Base-by-base conservation (phyloP, 768 basidiomycete species). In the Lenzites betulinus region DNA sequence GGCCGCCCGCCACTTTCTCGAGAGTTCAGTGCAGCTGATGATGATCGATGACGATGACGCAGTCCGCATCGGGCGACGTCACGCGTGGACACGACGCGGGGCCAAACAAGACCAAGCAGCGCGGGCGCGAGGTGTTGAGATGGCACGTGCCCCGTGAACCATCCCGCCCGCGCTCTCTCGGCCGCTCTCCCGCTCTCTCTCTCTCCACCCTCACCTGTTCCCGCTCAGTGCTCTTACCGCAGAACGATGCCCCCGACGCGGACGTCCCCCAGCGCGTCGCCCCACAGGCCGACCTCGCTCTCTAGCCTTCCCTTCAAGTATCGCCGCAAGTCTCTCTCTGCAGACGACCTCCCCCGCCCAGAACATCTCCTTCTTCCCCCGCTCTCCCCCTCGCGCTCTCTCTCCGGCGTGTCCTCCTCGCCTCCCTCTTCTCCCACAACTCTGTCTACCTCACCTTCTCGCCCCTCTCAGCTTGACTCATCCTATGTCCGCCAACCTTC, bases 71-170 rank as follows among this genome's bases (percentile, higher is more conserved):
- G 30, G 30, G 58, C 60, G 51, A 59, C 60, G 64, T 39, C 35
- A 57, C 62, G 62, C 65, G 65, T 64, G 62, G 63, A 53, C 38
- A 3, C 7, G 30, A 25, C 30, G 30, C n/a, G 30, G 30, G 30
- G 30, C 30, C 49, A 63, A 66, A 64, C 48, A 66, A 6, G 43
- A 12, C 1, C 62, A 66, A 55, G 62, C 62, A 60, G 54, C 62
- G 62, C 62, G 62, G 16, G 22, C 58, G 62, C 59, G 54, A 26
- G 33, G 44, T 62, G 65, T 66, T 66, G 65, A 64, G 28, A 12
- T 18, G 22, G 11, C 60, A 65, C 64, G 64, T 62, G 64, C 44
- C 39, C 15, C 47, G 26, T 46, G 39, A 42, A 41, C 57, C 39
- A 39, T 30, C 43, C 30, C 35, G 7, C 30, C 39, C 30, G 3